Conservation (phyloP, 306 rosid species). For the Trifolium fragiferum region DNA sequence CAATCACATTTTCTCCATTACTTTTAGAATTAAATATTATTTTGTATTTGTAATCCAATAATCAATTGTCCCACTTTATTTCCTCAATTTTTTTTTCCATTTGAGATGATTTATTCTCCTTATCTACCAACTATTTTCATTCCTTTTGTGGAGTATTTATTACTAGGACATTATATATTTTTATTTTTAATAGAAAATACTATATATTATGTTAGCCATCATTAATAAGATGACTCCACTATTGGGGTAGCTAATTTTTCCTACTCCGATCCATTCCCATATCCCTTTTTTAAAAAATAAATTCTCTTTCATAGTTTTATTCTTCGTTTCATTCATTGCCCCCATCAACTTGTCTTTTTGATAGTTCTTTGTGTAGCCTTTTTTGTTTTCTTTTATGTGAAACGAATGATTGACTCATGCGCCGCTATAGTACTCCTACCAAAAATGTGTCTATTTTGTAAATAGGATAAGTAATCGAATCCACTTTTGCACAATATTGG, state of each 20-base stretch:
- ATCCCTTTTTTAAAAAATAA: conserved; percentile 3
- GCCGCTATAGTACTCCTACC: conserved; percentile 51
- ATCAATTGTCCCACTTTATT: no score
- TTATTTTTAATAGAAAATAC: neutral
- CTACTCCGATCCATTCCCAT: conserved; percentile 34
- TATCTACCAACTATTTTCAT: no score
- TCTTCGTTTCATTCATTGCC: conserved; percentile 49
- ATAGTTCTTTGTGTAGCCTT: conserved; percentile 52
- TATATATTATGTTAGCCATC: conserved; percentile 32
- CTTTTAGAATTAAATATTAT: no score
- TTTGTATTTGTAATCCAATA: no score
- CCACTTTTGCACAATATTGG: conserved; percentile 38
- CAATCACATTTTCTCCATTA: no score
- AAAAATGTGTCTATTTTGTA: conserved; percentile 1
- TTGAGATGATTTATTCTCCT: no score
- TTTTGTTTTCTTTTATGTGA: conserved; percentile 45
- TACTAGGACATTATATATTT: neutral
- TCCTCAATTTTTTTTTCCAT: no score
- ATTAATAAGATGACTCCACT: conserved; percentile 43
- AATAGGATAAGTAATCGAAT: conserved; percentile 32
- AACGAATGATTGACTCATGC: conserved; percentile 53
- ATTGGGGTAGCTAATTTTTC: conserved; percentile 12
- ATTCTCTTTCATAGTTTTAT: conserved; percentile 20
- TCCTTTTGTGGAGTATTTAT: no score
- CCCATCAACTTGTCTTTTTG: conserved; percentile 49